Percentiles rank a stretch among this genome's conserved stretches.
These are phyloP conservation scores for Melastoma candidum DNA, from an alignment of 441 rosid species.

Conservation along the genomic window DNA sequence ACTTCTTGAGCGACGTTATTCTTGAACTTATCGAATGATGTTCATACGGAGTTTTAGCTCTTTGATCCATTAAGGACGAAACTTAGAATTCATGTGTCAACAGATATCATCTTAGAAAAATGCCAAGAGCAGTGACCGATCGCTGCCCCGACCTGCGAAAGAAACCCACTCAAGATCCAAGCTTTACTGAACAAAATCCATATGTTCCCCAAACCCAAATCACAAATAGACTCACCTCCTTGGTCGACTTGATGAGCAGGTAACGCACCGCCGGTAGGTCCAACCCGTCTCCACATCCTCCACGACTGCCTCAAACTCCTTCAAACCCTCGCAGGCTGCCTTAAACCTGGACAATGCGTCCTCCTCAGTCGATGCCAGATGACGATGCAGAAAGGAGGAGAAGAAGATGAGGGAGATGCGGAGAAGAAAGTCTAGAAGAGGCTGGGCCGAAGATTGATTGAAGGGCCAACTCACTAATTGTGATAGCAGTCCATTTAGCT, in stretches of 20 bases:
- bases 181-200: not conserved
- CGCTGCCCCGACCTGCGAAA: conserved; percentile 53
- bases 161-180: conserved; percentile 5
- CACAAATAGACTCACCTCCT: conserved; percentile 35
- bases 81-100: too few species aligned
- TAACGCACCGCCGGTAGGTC: conserved; percentile 70
- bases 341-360: conserved; percentile 52
- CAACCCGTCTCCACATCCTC: conserved; percentile 62
- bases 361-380: conserved; percentile 18
- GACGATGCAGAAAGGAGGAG: too few species aligned
- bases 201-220: not conserved
- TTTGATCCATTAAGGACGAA: too few species aligned
- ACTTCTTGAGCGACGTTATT: too few species aligned
- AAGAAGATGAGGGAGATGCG: too few species aligned
- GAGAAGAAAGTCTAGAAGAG: too few species aligned
- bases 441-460: too few species aligned
- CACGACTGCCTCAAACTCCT: conserved; percentile 37
- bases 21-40: too few species aligned
- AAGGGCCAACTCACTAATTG: too few species aligned
- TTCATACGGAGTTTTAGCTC: too few species aligned
- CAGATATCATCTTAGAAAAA: conserved; percentile 22
- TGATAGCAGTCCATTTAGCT: too few species aligned
- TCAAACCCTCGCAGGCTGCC: conserved; percentile 52
- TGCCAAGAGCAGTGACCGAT: conserved; percentile 32
- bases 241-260: conserved; percentile 51